A percentile compares a stretch with the other conserved stretches of the same genome.
Conservation (phyloP, 352 stramenopile species). For the Thalassiosira mediterranea region DNA sequence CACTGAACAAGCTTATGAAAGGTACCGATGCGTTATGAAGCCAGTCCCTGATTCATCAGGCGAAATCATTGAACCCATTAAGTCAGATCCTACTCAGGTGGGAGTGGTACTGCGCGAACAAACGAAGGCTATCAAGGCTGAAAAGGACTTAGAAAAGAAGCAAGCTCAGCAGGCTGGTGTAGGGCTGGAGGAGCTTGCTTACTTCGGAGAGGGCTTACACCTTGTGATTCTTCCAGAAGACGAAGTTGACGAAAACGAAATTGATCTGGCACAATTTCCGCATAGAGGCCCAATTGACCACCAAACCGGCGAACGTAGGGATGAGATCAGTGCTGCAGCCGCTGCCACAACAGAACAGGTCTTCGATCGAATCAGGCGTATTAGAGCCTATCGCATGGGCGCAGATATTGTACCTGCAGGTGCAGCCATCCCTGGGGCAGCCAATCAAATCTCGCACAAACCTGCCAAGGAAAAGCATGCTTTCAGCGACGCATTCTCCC, state of each 20-base stretch:
- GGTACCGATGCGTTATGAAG: slow-evolving; percentile 66
- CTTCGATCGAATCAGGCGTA: slow-evolving; percentile 68
- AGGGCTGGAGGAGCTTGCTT: slow-evolving; percentile 59
- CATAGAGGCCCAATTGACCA: slow-evolving; percentile 50
- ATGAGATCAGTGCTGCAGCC: slow-evolving; percentile 61
- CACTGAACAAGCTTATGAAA: slow-evolving; percentile 74
- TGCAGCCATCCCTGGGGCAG: no score
- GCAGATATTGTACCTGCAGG: slow-evolving; percentile 10
- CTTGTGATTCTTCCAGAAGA: slow-evolving; percentile 72
- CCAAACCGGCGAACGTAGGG: slow-evolving; percentile 48
- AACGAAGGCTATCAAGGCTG: slow-evolving; percentile 37
- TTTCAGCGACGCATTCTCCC: no score
- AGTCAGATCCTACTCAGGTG: slow-evolving; percentile 42
- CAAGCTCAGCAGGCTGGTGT: slow-evolving; percentile 49
- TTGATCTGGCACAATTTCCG: slow-evolving; percentile 44
- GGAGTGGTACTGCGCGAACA: slow-evolving; percentile 23
- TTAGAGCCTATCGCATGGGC: slow-evolving; percentile 29
- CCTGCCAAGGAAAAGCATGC: no score
- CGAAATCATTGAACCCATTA: slow-evolving; percentile 46
- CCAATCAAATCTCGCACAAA: no score
- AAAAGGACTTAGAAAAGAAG: slow-evolving; percentile 70
- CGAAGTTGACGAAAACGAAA: slow-evolving; percentile 27
- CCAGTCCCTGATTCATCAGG: slow-evolving; percentile 45
- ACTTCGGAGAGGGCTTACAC: slow-evolving; percentile 62
- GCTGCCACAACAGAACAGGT: slow-evolving; percentile 65